These are phyloP conservation scores for Eutrema heterophyllum DNA, from an alignment of 345 rosid genomes.

Conservation along the genomic window DNA sequence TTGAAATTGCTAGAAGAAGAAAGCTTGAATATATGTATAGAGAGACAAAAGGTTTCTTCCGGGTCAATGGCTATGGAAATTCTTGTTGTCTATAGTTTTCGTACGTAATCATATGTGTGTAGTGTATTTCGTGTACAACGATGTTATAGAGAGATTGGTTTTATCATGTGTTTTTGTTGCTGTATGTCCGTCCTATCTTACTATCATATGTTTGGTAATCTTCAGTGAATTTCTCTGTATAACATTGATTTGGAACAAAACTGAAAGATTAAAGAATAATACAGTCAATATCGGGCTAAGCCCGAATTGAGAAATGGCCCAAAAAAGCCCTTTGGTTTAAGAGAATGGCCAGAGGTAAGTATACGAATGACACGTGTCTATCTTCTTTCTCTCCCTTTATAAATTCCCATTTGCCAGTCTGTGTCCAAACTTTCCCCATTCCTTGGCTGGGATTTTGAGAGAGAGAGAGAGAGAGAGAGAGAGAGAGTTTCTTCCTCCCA, in stretches of 20 bases:
- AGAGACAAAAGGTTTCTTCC: neutral
- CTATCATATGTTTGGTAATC: neutral
- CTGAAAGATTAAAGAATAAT: neutral
- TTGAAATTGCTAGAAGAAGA: conserved; percentile 3
- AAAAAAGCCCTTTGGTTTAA: neutral
- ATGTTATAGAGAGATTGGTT: conserved; percentile 6
- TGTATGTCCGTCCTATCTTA: neutral
- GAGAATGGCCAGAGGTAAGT: neutral
- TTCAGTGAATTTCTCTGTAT: too few species aligned
- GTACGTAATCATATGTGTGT: neutral
- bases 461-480: conserved; percentile 11
- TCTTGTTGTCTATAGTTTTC: conserved; percentile 11
- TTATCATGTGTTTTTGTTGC: neutral
- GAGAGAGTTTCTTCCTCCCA: conserved; percentile 6
- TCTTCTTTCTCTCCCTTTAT: conserved; percentile 17
- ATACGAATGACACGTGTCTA: neutral
- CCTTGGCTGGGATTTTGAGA: conserved; percentile 25
- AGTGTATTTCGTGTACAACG: neutral
- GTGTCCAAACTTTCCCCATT: neutral
- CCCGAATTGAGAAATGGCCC: neutral
- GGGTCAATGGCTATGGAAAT: neutral
- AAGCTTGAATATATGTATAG: neutral
- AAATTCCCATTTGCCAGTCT: conserved; percentile 7
- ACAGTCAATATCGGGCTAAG: neutral
- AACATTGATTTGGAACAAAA: too few species aligned